Evolutionary conservation across 2,329 filamentous ascomycete genomes (phyloP), one percentile per base, ranked within the genome.

Genomic region (Hypoxylon rubiginosum): DNA sequence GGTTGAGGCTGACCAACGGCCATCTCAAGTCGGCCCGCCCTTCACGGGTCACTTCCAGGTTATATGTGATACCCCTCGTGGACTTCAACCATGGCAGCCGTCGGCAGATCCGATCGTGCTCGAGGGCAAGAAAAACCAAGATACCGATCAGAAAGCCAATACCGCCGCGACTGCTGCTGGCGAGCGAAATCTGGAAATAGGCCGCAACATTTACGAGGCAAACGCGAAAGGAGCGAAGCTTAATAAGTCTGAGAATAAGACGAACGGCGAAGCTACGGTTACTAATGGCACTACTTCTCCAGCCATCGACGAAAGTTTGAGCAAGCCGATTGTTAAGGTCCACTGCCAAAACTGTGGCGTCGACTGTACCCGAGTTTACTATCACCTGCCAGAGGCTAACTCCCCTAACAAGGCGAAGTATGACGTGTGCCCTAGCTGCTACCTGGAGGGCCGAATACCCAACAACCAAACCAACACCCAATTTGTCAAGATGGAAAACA

Each of bases 1-100:
- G 95, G 95, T 99, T 75, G 96, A 99, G 80, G 93, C 95, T 30
- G 95, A 97, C 77, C 94, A 96, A 71, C 89, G 96, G 63, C 96
- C 96, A 9, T 97, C 96, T 1, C 96, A 94, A 78, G 95, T 98
- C 72, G 95, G 95, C 0, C 95, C 96, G 2, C 96, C 96, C 6
- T 98, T 97, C 76, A 99, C 96, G 3, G 96, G 96, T 41, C 96
- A 99, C 79, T 99, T 99, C 86, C 92, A 93, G 78, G 91, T 98
- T 67, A 95, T 95, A 61, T 96, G 94, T 76, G 96, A 99, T 78
- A 99, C 96, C 0, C 96, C 96, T 57, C 90, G 96, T 64, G 96
- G 96, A 39, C 86, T 99, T 55, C 95, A 98, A 79, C 92, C 95
- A 24, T 97, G 95, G 88, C 96, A 99, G 77, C 96, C 96, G 17